Evolutionary conservation across 441 rosid genomes (phyloP).

Genomic region (Populus hybrid): DNA sequence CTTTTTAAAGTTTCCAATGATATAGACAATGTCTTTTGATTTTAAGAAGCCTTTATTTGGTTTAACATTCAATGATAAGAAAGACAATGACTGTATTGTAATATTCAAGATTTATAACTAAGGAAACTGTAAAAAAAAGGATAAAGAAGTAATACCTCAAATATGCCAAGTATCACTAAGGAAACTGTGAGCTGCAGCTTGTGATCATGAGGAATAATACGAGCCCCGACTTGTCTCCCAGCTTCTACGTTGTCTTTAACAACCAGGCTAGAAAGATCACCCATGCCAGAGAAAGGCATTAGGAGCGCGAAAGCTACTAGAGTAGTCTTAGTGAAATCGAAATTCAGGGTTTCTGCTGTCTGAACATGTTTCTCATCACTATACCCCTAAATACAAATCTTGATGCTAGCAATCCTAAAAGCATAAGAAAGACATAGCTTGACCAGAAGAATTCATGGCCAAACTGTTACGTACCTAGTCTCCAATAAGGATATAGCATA

Average conservation of each 20-base stretch:
- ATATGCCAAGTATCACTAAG: constrained; percentile 40
- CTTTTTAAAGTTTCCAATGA: neutral
- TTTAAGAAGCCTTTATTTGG: too few species aligned
- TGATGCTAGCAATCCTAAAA: constrained; percentile 28
- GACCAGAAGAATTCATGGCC: constrained; percentile 33
- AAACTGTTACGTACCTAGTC: neutral
- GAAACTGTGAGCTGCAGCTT: constrained; percentile 36
- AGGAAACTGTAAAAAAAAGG: too few species aligned
- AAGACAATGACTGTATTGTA: neutral
- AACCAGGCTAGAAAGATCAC: constrained; percentile 5
- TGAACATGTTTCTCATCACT: constrained; percentile 2
- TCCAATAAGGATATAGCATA: too few species aligned
- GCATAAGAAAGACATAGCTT: constrained; percentile 29
- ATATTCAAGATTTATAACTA: neutral
- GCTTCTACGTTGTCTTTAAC: neutral
- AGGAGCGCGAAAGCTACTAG: too few species aligned
- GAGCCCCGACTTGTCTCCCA: constrained; percentile 5
- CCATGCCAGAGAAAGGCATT: neutral
- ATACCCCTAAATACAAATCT: constrained; percentile 34
- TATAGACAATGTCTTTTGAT: neutral
- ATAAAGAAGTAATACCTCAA: constrained; percentile 27
- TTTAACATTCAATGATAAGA: neutral
- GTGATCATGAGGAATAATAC: constrained; percentile 30
- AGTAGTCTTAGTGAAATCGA: too few species aligned
- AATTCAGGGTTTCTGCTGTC: too few species aligned